Percentiles rank a stretch among this genome's conserved stretches.
phyloP scores from a whole-genome alignment of 164 flowering plant genomes.

The Magnolia changhungtana region DNA sequence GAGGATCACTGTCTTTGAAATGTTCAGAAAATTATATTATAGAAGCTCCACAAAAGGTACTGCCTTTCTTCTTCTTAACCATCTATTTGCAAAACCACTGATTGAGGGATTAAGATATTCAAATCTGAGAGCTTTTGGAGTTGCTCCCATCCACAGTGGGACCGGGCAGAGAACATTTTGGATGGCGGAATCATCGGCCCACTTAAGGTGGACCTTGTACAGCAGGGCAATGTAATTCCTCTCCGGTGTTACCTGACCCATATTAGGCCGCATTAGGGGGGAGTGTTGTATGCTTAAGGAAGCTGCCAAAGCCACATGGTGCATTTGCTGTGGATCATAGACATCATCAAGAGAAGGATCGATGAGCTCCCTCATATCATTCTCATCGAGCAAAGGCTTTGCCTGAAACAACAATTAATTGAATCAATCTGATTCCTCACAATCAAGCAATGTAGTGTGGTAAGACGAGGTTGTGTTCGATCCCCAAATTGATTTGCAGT shows the following conservation, averaged over 20 bases:
- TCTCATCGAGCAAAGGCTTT: conserved; percentile 56
- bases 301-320: conserved; percentile 41
- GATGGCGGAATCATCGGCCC: not conserved
- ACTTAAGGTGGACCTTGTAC: no score
- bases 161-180: not conserved
- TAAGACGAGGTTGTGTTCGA: not conserved
- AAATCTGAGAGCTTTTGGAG: not conserved
- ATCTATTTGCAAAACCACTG: not conserved
- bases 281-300: conserved; percentile 55
- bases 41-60: no score
- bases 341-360: conserved; percentile 58
- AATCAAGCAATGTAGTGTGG: not conserved
- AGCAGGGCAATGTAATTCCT: no score
- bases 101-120: not conserved
- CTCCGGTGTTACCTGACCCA: conserved; percentile 63
- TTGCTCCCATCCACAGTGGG: not conserved
- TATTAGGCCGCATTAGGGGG: conserved; percentile 57
- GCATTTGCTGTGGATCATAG: conserved; percentile 55
- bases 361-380: conserved; percentile 40
- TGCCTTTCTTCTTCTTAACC: no score
- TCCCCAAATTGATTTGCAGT: not conserved
- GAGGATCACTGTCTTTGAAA: no score
- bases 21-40: no score
- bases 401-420: conserved; percentile 43
- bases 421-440: not conserved